Evolutionary conservation across 768 basidiomycete species (phyloP).

Genomic region (Rhizopogon vulgaris): DNA sequence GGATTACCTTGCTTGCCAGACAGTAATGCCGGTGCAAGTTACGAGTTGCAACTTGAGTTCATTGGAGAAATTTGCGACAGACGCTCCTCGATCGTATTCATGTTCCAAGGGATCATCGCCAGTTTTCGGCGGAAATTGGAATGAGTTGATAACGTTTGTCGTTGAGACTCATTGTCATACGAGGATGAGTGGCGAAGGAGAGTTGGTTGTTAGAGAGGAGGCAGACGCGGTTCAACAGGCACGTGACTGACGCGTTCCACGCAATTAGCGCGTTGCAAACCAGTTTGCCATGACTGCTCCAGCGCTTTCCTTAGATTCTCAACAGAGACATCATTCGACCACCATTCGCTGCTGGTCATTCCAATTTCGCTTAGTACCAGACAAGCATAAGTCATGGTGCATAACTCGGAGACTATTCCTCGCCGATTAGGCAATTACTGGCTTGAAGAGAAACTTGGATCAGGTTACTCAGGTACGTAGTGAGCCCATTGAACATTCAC

Average conservation of each 20-base stretch:
- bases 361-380: background rate
- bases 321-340: background rate
- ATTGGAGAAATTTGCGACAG: too few relatives aligned
- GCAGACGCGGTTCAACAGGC: background rate
- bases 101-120: too few relatives aligned
- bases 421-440: slow-evolving; percentile 52
- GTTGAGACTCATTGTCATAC: too few relatives aligned
- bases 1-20: too few relatives aligned
- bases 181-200: too few relatives aligned
- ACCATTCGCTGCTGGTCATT: background rate
- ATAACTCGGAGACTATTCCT: slow-evolving; percentile 19
- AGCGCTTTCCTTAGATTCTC: background rate
- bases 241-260: slow-evolving; percentile 24
- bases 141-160: too few relatives aligned
- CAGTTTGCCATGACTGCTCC: slow-evolving; percentile 1
- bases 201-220: too few relatives aligned
- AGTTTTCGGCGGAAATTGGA: too few relatives aligned
- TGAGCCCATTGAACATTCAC: background rate
- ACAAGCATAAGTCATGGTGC: slow-evolving; percentile 8
- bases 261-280: background rate
- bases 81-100: too few relatives aligned
- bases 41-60: too few relatives aligned
- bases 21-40: too few relatives aligned
- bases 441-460: slow-evolving; percentile 54
- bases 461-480: slow-evolving; percentile 64